A percentile compares a stretch with the other conserved stretches of the same genome.
phyloP scores from a whole-genome alignment of 345 rosid species.

The Viola odorata region DNA sequence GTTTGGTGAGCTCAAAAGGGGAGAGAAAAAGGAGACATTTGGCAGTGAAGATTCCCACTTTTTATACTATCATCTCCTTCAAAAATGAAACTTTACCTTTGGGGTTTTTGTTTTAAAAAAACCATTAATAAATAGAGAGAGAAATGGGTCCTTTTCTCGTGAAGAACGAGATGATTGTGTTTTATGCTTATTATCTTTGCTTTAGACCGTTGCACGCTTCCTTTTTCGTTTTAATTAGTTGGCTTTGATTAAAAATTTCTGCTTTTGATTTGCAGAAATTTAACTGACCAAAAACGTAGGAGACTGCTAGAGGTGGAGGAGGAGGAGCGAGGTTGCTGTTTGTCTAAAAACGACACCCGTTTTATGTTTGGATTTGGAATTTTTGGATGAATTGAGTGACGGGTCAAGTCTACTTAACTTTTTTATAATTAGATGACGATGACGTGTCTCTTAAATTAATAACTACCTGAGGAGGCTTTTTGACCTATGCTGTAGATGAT shows the following conservation, averaged over 20 bases:
- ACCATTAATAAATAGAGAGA: neutral
- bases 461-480: too few relatives aligned
- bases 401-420: too few relatives aligned
- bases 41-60: constrained; percentile 22
- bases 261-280: constrained; percentile 17
- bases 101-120: neutral
- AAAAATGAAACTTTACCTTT: neutral
- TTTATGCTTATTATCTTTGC: constrained; percentile 8
- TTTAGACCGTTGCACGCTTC: constrained; percentile 25
- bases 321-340: too few relatives aligned
- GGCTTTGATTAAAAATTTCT: neutral
- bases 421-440: too few relatives aligned
- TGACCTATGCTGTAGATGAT: too few relatives aligned
- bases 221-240: neutral
- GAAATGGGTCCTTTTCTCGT: constrained; percentile 13
- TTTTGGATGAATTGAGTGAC: too few relatives aligned
- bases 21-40: constrained; percentile 42
- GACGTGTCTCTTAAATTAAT: too few relatives aligned
- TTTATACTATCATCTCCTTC: neutral
- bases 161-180: constrained; percentile 33
- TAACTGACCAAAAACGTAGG: too few relatives aligned
- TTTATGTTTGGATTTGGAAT: too few relatives aligned
- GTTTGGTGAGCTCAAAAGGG: constrained; percentile 37
- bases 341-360: too few relatives aligned
- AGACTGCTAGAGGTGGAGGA: too few relatives aligned